These are phyloP conservation scores for Paxillus rubicundulus DNA, from an alignment of 768 basidiomycete species.

Conservation along the genomic window DNA sequence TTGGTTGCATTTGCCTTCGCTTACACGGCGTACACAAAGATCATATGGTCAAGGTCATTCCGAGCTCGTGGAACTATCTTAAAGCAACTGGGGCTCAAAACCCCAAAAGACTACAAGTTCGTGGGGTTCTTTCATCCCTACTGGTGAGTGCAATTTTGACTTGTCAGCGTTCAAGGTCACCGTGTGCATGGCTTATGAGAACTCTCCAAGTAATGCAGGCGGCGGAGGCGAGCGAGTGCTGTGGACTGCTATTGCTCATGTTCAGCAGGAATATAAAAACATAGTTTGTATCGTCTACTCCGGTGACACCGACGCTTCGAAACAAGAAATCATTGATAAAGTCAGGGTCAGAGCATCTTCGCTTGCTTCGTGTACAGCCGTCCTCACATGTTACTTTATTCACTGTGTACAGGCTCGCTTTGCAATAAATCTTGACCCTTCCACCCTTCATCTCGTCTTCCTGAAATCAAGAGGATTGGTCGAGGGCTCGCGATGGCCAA, in stretches of 20 bases:
- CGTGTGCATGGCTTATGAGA: conserved; percentile 32
- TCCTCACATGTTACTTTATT: not conserved
- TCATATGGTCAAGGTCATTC: conserved; percentile 20
- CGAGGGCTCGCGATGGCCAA: conserved; percentile 79
- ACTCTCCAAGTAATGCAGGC: conserved; percentile 76
- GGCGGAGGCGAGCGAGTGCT: conserved; percentile 96
- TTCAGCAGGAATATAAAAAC: conserved; percentile 66
- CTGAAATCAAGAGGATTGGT: conserved; percentile 67
- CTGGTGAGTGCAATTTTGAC: conserved; percentile 56
- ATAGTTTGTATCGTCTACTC: conserved; percentile 82
- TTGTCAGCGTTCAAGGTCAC: not conserved
- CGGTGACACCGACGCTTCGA: conserved; percentile 79
- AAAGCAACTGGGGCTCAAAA: conserved; percentile 10
- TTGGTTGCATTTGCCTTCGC: conserved; percentile 12
- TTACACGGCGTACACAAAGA: conserved; percentile 25
- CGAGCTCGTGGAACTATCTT: conserved; percentile 21
- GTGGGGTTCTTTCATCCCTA: conserved; percentile 95
- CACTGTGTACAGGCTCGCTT: conserved; percentile 63
- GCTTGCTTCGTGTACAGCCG: not conserved
- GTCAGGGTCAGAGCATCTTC: conserved; percentile 55
- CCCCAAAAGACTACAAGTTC: conserved; percentile 32
- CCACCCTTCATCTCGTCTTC: conserved; percentile 77
- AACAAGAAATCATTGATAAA: conserved; percentile 76
- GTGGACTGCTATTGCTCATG: conserved; percentile 82
- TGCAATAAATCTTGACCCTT: conserved; percentile 66